Conservation (phyloP, 2,329 filamentous ascomycete genomes). For the Exutisphaerella laricina region DNA sequence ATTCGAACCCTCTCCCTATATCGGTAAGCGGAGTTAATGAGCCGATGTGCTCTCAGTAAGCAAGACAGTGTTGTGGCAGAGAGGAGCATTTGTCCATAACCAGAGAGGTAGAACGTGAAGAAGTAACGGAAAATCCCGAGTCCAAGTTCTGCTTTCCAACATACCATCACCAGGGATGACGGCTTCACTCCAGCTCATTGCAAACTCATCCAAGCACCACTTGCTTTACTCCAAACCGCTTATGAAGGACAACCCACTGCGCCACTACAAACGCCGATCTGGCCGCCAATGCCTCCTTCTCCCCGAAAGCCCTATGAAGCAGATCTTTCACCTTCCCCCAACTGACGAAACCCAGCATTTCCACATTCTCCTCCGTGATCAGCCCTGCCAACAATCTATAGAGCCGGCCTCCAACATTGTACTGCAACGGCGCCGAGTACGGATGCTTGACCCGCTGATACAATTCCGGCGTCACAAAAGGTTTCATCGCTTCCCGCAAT, state of each 20-base stretch:
- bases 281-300: slow-evolving; percentile 2
- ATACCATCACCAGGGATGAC: no score
- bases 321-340: slow-evolving; percentile 12
- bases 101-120: no score
- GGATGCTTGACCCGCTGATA: slow-evolving; percentile 24
- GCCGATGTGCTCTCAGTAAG: no score
- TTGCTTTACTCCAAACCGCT: slow-evolving; percentile 6
- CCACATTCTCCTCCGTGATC: slow-evolving; percentile 24
- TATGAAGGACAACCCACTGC: slow-evolving; percentile 11
- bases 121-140: no score
- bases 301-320: slow-evolving; percentile 5
- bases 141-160: no score
- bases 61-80: no score
- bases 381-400: slow-evolving; percentile 16
- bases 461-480: slow-evolving; percentile 26
- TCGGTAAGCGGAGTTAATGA: no score
- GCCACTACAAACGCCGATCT: slow-evolving; percentile 10
- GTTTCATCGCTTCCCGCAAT: slow-evolving; percentile 23
- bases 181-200: no score
- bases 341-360: slow-evolving; percentile 28
- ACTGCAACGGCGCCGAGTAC: slow-evolving; percentile 23
- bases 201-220: not conserved
- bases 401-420: slow-evolving; percentile 18
- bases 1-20: no score
- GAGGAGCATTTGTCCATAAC: no score